A percentile compares a stretch with the other conserved stretches of the same genome.
Evolutionary conservation across 495 filamentous ascomycete species (phyloP).

Genomic region (Aspergillus incahuasiensis): DNA sequence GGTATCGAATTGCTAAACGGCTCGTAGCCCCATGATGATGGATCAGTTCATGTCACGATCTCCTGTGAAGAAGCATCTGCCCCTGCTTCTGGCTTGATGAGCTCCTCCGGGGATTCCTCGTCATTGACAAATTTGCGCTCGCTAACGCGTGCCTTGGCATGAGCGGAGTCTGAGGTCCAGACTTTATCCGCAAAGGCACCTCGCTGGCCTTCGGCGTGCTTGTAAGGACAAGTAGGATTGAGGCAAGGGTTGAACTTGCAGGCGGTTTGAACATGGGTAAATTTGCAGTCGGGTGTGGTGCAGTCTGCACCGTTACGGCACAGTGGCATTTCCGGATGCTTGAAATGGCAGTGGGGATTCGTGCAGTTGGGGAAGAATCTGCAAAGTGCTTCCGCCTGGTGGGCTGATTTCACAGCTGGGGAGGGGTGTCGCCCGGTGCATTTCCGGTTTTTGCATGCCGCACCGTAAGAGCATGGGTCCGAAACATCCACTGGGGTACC

Average conservation of each 20-base stretch:
- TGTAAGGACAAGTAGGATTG: constrained; percentile 78
- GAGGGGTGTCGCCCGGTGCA: constrained; percentile 91
- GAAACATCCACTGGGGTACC: constrained; percentile 71
- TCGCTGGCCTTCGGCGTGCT: constrained; percentile 86
- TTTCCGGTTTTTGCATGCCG: constrained; percentile 90
- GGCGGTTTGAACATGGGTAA: constrained; percentile 73
- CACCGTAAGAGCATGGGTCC: constrained; percentile 80
- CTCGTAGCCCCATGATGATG: background rate
- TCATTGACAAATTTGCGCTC: constrained; percentile 89
- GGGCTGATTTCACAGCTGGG: constrained; percentile 69
- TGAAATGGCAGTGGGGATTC: constrained; percentile 80
- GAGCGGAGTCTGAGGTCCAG: constrained; percentile 63
- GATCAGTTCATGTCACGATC: constrained; percentile 32
- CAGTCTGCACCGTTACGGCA: constrained; percentile 95
- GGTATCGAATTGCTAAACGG: background rate
- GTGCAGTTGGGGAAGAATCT: constrained; percentile 93
- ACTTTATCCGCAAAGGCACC: constrained; percentile 81
- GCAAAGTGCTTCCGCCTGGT: constrained; percentile 83
- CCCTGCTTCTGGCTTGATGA: constrained; percentile 64
- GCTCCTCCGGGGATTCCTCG: constrained; percentile 61
- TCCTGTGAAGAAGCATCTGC: constrained; percentile 32
- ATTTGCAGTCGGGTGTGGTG: constrained; percentile 77
- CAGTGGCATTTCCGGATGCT: constrained; percentile 72
- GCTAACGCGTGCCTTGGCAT: constrained; percentile 64
- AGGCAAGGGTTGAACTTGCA: constrained; percentile 93